Percentiles rank a stretch among this genome's conserved stretches.
These are phyloP conservation scores for Rhododendron ovatum DNA, from an alignment of 148 eudicot genomes.

Conservation along the genomic window DNA sequence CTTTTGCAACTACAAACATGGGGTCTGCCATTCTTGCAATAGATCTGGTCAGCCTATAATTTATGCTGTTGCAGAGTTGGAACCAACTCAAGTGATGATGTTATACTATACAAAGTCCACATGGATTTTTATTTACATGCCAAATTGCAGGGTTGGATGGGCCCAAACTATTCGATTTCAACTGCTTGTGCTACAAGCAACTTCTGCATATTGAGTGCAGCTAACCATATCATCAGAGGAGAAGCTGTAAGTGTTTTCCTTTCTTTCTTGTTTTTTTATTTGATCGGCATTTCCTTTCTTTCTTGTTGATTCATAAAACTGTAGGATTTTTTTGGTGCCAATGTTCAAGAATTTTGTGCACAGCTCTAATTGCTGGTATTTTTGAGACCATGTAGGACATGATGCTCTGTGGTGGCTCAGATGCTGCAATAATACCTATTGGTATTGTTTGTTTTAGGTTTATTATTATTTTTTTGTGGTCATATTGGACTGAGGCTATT, in stretches of 20 bases:
- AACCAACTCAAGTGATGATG: background rate
- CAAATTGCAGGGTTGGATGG: conserved; percentile 90
- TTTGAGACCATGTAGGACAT: conserved; percentile 51
- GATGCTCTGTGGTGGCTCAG: conserved; percentile 99
- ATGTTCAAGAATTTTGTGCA: background rate
- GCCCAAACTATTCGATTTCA: conserved; percentile 91
- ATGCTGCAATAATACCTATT: conserved; percentile 83
- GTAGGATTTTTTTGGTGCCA: background rate
- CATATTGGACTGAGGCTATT: background rate
- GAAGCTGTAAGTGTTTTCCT: conserved; percentile 75
- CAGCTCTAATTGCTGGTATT: conserved; percentile 4
- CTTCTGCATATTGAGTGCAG: conserved; percentile 91
- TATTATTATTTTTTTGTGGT: background rate
- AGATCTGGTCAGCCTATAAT: conserved; percentile 65
- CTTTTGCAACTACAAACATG: conserved; percentile 97
- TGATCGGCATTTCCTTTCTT: background rate
- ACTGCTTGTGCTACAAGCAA: conserved; percentile 99
- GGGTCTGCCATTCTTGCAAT: conserved; percentile 99
- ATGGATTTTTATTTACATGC: conserved; percentile 9
- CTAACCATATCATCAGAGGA: conserved; percentile 92
- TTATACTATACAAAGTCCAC: conserved; percentile 2
- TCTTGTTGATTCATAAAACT: conserved; percentile 8
- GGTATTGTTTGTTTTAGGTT: conserved; percentile 37
- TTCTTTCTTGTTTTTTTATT: conserved; percentile 1
- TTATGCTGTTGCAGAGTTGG: conserved; percentile 7